Evolutionary conservation across 257 asterid genomes (phyloP).

Genomic region (Nicotiana obtusifolia): DNA sequence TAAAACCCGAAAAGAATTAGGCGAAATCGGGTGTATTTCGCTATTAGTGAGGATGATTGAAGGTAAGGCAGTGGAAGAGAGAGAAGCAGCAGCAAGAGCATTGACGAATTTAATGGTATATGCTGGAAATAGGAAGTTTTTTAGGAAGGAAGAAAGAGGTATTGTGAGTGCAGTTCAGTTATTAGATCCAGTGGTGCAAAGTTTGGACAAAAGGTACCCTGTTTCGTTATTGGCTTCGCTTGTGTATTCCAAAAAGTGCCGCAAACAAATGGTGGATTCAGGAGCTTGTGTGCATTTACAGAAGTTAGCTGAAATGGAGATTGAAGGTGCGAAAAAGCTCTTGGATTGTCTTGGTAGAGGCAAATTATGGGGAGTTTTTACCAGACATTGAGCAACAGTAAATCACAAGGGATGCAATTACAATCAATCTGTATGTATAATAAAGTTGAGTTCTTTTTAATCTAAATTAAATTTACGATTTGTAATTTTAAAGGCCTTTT

Average conservation of each 20-base stretch:
- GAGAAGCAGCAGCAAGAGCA: conserved; percentile 56
- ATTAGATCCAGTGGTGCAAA: conserved; percentile 43
- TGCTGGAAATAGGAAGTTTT: conserved; percentile 50
- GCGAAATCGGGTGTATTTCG: conserved; percentile 65
- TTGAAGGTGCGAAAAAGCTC: conserved; percentile 78
- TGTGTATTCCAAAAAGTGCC: conserved; percentile 57
- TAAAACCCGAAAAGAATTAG: conserved; percentile 63
- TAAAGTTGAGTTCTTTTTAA: conserved; percentile 13
- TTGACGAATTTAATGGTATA: conserved; percentile 47
- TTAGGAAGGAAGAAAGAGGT: conserved; percentile 71
- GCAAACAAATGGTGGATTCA: conserved; percentile 61
- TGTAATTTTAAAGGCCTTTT: background rate
- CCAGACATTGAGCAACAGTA: conserved; percentile 22
- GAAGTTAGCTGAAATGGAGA: conserved; percentile 56
- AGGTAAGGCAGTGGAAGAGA: conserved; percentile 72
- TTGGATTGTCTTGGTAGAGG: conserved; percentile 53
- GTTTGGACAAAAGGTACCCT: conserved; percentile 46
- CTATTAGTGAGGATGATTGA: conserved; percentile 57
- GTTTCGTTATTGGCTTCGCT: conserved; percentile 39
- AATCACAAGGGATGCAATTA: background rate
- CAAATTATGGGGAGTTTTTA: conserved; percentile 74
- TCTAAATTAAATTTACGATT: conserved; percentile 1
- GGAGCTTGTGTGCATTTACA: conserved; percentile 59
- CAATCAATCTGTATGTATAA: conserved; percentile 27
- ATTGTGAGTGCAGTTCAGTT: conserved; percentile 43